These are phyloP conservation scores for Termitomyces eurrhizus DNA, from an alignment of 768 basidiomycete genomes.

Conservation along the genomic window DNA sequence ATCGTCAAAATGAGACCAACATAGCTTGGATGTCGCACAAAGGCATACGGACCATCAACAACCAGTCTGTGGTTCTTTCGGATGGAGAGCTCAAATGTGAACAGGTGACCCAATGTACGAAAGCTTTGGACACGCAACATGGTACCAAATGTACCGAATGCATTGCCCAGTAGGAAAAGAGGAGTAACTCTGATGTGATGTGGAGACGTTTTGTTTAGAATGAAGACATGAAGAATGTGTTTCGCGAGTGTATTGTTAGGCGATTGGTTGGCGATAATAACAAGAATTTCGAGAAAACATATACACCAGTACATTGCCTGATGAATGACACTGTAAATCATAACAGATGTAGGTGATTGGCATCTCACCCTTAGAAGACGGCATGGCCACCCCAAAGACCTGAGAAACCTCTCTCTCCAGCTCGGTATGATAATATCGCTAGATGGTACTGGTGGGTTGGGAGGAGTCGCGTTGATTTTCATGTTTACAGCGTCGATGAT, in stretches of 20 bases:
- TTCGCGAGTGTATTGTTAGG: slow-evolving; percentile 16
- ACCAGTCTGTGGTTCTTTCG: slow-evolving; percentile 30
- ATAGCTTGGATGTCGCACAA: slow-evolving; percentile 38
- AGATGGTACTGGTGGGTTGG: slow-evolving; percentile 23
- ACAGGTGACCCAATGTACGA: slow-evolving; percentile 30
- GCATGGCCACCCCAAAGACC: slow-evolving; percentile 23
- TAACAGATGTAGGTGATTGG: not conserved
- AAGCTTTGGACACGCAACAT: slow-evolving; percentile 30
- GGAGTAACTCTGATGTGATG: slow-evolving; percentile 22
- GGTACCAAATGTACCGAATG: slow-evolving; percentile 28
- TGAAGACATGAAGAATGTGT: slow-evolving; percentile 15
- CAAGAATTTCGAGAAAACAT: slow-evolving; percentile 24
- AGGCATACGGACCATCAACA: slow-evolving; percentile 30
- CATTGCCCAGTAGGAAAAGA: slow-evolving; percentile 25
- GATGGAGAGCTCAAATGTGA: slow-evolving; percentile 36
- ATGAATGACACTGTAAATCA: not conserved
- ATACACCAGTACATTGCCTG: slow-evolving; percentile 26
- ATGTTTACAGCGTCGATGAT: slow-evolving; percentile 32
- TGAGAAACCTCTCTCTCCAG: slow-evolving; percentile 30
- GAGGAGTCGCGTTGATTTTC: slow-evolving; percentile 33
- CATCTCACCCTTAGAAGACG: slow-evolving; percentile 25
- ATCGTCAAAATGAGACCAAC: slow-evolving; percentile 28
- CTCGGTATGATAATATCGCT: slow-evolving; percentile 26
- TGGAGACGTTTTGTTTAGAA: slow-evolving; percentile 12
- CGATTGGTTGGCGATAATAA: slow-evolving; percentile 23